These are phyloP conservation scores for Leishmania gerbilli DNA, from an alignment of 208 protist species.

Conservation along the genomic window DNA sequence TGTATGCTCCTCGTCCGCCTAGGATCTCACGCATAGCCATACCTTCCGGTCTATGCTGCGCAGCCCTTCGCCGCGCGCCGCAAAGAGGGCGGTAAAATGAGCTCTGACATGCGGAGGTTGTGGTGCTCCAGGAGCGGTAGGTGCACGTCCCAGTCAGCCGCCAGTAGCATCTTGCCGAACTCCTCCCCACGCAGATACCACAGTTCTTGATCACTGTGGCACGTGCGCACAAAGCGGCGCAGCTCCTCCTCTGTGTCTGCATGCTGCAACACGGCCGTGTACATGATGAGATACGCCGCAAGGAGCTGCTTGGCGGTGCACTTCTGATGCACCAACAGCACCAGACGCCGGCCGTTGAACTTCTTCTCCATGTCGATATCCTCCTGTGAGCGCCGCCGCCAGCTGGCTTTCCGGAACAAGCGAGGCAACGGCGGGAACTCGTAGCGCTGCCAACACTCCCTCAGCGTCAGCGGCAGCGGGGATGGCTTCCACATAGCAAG, in stretches of 20 bases:
- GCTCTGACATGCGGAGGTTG: constrained; percentile 61
- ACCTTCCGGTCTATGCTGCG: neutral
- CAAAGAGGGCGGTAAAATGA: constrained; percentile 40
- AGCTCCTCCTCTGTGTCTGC: constrained; percentile 42
- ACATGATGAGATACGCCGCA: constrained; percentile 71
- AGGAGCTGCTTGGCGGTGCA: constrained; percentile 64
- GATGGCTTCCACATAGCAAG: constrained; percentile 69
- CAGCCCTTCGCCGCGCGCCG: neutral
- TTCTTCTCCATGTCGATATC: constrained; percentile 19
- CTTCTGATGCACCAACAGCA: constrained; percentile 68
- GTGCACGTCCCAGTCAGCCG: constrained; percentile 71
- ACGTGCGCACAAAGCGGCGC: constrained; percentile 54
- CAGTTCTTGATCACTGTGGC: constrained; percentile 44
- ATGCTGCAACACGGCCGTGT: constrained; percentile 64
- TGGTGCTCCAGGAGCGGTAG: constrained; percentile 71
- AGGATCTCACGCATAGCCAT: neutral
- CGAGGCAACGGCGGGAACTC: constrained; percentile 36
- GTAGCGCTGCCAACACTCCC: constrained; percentile 52
- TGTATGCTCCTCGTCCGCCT: no score
- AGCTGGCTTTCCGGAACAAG: constrained; percentile 24
- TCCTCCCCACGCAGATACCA: constrained; percentile 32
- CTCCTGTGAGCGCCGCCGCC: constrained; percentile 11
- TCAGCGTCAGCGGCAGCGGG: constrained; percentile 39
- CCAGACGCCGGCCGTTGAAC: constrained; percentile 45
- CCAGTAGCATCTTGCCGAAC: constrained; percentile 40